These are phyloP conservation scores for Fusarium annulatum DNA, from an alignment of 2,329 filamentous ascomycete genomes.

Conservation along the genomic window DNA sequence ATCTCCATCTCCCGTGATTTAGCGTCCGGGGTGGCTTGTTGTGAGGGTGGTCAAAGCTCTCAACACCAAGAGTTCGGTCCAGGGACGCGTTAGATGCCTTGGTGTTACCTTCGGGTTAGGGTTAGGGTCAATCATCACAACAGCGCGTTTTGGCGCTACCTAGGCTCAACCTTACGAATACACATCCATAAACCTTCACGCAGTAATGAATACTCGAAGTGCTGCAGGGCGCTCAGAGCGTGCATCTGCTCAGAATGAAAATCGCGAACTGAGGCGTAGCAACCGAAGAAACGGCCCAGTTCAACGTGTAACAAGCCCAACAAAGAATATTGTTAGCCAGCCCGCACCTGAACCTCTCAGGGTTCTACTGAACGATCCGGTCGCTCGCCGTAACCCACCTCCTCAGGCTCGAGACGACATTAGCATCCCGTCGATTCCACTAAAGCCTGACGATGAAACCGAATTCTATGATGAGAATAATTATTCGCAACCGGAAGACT, in stretches of 20 bases:
- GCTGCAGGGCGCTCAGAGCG: constrained; percentile 20
- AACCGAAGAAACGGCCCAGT: constrained; percentile 16
- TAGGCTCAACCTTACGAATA: neutral
- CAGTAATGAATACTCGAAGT: constrained; percentile 37
- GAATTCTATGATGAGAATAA: constrained; percentile 26
- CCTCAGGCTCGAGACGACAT: constrained; percentile 27
- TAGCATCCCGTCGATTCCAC: constrained; percentile 28
- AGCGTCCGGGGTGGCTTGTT: neutral
- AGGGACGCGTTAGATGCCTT: neutral
- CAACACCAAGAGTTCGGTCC: constrained; percentile 4
- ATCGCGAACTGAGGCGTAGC: constrained; percentile 29
- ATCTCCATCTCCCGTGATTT: neutral
- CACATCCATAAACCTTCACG: neutral
- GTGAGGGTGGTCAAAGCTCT: neutral
- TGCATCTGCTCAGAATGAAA: constrained; percentile 7
- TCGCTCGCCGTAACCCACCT: constrained; percentile 42
- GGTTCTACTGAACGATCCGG: constrained; percentile 19
- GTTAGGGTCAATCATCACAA: constrained; percentile 8
- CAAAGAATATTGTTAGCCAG: neutral
- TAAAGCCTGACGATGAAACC: constrained; percentile 39
- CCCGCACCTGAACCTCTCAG: neutral
- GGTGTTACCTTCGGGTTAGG: constrained; percentile 30
- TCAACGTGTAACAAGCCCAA: neutral
- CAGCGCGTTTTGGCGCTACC: neutral
- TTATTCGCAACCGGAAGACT: constrained; percentile 9